Base-by-base conservation (phyloP, 305 asterid genomes). In the Rubia tinctorum region DNA sequence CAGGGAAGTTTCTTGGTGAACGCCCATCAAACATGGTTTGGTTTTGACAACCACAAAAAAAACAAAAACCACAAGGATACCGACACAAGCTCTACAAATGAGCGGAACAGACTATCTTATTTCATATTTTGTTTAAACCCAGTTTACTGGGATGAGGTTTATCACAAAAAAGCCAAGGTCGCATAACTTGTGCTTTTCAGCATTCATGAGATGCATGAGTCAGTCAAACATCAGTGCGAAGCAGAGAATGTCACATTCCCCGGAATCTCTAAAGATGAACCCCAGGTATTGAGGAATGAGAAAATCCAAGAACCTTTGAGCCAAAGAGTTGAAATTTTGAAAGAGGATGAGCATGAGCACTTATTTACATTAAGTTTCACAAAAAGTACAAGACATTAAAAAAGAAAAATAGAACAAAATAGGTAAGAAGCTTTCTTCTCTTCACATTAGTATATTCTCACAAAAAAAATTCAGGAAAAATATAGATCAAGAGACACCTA, bases 331-430 rank as follows among this genome's bases (percentile, higher is more conserved):
- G 44, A 15, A 63, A 8, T 17, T 27, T n/a, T 63, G 5, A n/a
- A 49, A 13, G 45, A 42, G 59, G 22, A 47, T 34, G 71, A 37
- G 30, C 56, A 73, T 25, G 30, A 27, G 63, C 15, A 74, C 60
- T 30, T 58, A 34, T 42, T 22, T 1, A 10, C 8, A 67, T 25
- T 11, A 39, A 73, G 55, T 40, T 37, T n/a, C 67, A 62, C 40
- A 58, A 25, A 66, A 10, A 55, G 23, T 10, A 39, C 25, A 37
- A 23, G 22, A 65, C 3, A 0, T 20, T 44, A 44, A 39, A 18
- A 62, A 63, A 34, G 17, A 34, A 63, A 39, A 11, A 63, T 18
- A 63, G 12, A 15, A 63, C 12, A 27, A 14, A n/a, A 25, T 9
- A 30, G 9, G 42, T n/a, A 43, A 39, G 14, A 20, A 10, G 37